Evolutionary conservation across 805 yeast genomes (phyloP), one percentile per base, ranked within the genome.

Genomic region (Tanozyma kutaoensis): DNA sequence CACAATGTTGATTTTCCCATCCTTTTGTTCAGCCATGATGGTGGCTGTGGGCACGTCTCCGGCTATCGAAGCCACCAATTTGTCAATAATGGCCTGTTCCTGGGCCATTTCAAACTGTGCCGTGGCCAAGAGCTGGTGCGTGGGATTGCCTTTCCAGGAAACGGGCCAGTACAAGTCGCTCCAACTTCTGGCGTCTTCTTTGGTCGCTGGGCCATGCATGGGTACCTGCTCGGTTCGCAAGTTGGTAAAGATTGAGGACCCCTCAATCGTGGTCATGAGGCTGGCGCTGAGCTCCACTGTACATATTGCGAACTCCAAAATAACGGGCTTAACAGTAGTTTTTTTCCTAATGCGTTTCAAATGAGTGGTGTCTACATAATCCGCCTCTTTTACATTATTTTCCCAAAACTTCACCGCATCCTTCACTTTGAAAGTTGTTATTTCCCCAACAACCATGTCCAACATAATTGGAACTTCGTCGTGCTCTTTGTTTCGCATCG

Each of bases 91-190:
- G 3, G 38, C 27, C 20, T 42, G 40, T 26, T 72, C 72, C 15
- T 44, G 44, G 0, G 39, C 52, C 27, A 70, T 56, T 33, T 79
- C 68, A 28, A 74, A 55, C 2, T 39, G 40, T 14, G 72, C 58
- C 6, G 69, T 72, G 16, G 76, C 72, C 22, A 82, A 49, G 18
- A 66, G 67, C 41, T 79, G 91, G 32, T 74, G 72, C 38, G 73
- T 62, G 0, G 94, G 93, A 43, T 86, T 84, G 0, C 97, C 97
- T 38, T 85, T 75, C 97, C 97, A 91, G 22, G 82, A 63, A 28
- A 82, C 53, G 0, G 97, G 97, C 98, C 97, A 88, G 37, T 65
- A 68, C 12, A 54, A 37, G 4, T 48, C 30, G 2, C 85, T 66
- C 95, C 95, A 86, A 23, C 58, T 55, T 1, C 50, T 32, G 14